These are phyloP conservation scores for Didymella sp. DNA, from an alignment of 2,329 filamentous ascomycete genomes.

Conservation along the genomic window DNA sequence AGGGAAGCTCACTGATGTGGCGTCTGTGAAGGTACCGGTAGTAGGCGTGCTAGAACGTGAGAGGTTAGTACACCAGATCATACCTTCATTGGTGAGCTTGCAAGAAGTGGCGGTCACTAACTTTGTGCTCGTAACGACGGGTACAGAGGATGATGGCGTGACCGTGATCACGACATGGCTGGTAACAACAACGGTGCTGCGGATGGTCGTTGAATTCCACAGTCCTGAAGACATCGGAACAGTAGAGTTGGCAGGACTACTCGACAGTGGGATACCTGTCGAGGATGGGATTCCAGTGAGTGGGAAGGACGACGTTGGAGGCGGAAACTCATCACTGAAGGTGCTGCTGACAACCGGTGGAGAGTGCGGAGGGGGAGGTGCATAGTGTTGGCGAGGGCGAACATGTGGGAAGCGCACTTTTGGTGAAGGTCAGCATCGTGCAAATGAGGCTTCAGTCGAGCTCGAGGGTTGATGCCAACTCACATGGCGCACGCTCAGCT, in stretches of 20 bases:
- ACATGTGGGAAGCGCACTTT: slow-evolving; percentile 28
- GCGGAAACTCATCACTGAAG: slow-evolving; percentile 8
- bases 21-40: slow-evolving; percentile 27
- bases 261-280: slow-evolving; percentile 2
- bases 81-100: neutral
- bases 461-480: neutral
- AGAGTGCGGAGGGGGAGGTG: slow-evolving; percentile 27
- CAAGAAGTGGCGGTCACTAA: slow-evolving; percentile 16
- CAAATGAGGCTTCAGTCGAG: neutral
- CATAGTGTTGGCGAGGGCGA: slow-evolving; percentile 29
- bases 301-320: slow-evolving; percentile 8
- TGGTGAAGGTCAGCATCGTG: neutral
- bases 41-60: slow-evolving; percentile 9
- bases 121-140: slow-evolving; percentile 13
- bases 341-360: slow-evolving; percentile 18
- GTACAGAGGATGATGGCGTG: slow-evolving; percentile 4
- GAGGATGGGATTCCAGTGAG: neutral
- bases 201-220: slow-evolving; percentile 13
- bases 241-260: slow-evolving; percentile 9
- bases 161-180: slow-evolving; percentile 13
- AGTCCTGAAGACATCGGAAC: slow-evolving; percentile 1
- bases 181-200: slow-evolving; percentile 10
- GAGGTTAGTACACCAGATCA: slow-evolving; percentile 14
- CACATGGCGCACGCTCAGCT: slow-evolving; percentile 29
- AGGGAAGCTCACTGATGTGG: slow-evolving; percentile 28